Base-by-base conservation (phyloP, 768 basidiomycete genomes). In the Cystobasidiopsis lactophilus region DNA sequence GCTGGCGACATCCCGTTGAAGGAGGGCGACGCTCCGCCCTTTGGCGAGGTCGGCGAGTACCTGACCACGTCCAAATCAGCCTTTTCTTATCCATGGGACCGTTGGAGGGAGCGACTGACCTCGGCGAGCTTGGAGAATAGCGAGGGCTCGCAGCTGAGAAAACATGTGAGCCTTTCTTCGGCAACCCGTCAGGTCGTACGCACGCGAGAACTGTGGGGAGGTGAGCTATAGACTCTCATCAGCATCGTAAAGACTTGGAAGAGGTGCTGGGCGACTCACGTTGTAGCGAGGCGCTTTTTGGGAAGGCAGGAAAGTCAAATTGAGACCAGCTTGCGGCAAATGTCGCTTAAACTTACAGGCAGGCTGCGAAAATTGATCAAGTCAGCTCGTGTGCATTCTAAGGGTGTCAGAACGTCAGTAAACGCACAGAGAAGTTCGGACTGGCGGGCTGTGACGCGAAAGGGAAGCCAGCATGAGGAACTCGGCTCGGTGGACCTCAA, bases 101-200 rank as follows among this genome's bases (percentile, higher is more conserved):
- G n/a, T n/a, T n/a, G n/a, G n/a, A n/a, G n/a, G n/a, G n/a, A n/a
- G n/a, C n/a, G n/a, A n/a, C n/a, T n/a, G n/a, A n/a, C n/a, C n/a
- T n/a, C n/a, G 80, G 81, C 1, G 79, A 83, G 0, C 82, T 85
- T 0, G 80, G 82, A 2, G 82, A 85, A 64, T 84, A 83, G n/a
- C 78, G 73, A 19, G 82, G 81, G 62, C 82, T 83, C 14, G 83
- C 74, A 1, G 74, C 71, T 3, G 73, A 74, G 11, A 57, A 73
- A 75, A 7, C 75, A 76, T 5, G 40, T 38, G 14, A 31, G 16
- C n/a, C 5, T 7, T 27, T 29, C 27, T 33, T 7, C 51, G 52
- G 38, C 40, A 56, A 5, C 33, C 40, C 7, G 55, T 52, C 29
- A 57, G 58, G 29, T 30, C 23, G 14, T 55, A 55, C 16, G 44